Base-by-base conservation (phyloP, 2,329 filamentous ascomycete species). In the Exophiala mesophila region DNA sequence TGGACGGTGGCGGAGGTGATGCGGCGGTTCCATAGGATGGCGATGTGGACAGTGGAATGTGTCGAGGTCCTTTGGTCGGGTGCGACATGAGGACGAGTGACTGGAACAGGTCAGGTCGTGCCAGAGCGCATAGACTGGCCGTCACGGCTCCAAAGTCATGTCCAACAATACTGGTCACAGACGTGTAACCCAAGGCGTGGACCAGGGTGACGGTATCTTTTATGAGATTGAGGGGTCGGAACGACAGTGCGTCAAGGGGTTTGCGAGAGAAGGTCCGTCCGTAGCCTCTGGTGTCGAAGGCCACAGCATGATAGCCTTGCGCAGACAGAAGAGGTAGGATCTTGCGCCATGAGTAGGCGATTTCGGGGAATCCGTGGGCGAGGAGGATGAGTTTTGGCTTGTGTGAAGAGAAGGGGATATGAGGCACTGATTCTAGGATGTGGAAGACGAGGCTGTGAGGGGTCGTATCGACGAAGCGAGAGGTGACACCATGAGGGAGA, bases 261-360 rank as follows among this genome's bases (percentile, higher is more conserved):
- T 82, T 74, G 17, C 74, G 74, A 2, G 74, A 59, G 40, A 70
- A 60, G 0, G 81, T 85, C 18, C 80, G 72, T 8, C 82, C 82
- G 50, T 82, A 85, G 5, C 81, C 82, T 36, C 82, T 72, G 54
- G 82, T 79, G 54, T 86, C 82, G 24, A 77, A 76, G 1, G 82
- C 80, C 2, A 85, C 75, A 39, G 80, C 79, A 56, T 80, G 73
- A 61, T 78, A 85, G 19, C 80, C 80, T 4, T 71, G 67, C 0
- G 63, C 60, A 4, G 80, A 76, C n/a, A 86, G 65, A 0, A 65
- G 58, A 5, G 73, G 71, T 54, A 85, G 70, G 24, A 83, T 63
- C 42, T 79, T 77, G 38, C 81, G 76, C 80, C 81, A 85, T 34
- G 80, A 83, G 59, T 74, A 85, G 19, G 82, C 78, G 2, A 85